These are phyloP conservation scores for Dothideomycetes sp. DNA, from an alignment of 2,329 filamentous ascomycete genomes.

Conservation along the genomic window DNA sequence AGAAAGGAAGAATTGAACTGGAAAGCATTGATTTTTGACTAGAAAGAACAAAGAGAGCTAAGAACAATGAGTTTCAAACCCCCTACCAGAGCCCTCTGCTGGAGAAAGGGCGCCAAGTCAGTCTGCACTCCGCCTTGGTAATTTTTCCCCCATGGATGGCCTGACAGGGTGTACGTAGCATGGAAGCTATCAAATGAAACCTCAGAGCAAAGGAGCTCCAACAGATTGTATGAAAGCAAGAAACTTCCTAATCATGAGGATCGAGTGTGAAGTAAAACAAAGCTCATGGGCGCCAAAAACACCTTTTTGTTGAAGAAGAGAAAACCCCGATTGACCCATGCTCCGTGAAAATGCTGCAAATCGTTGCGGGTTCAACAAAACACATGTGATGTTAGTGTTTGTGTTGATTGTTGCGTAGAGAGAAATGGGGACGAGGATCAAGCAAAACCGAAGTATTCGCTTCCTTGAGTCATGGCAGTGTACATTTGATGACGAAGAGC, in stretches of 20 bases:
- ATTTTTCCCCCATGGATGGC: neutral
- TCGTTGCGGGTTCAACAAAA: neutral
- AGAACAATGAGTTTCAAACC: too few relatives aligned
- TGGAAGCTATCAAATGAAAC: neutral
- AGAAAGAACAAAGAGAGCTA: too few relatives aligned
- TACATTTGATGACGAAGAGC: slow-evolving; percentile 75
- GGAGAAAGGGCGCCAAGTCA: too few relatives aligned
- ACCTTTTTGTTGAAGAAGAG: neutral
- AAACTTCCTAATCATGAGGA: neutral
- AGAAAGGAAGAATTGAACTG: too few relatives aligned
- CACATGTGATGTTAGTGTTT: too few relatives aligned
- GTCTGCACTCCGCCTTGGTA: neutral
- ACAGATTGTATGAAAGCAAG: neutral
- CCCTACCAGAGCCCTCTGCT: too few relatives aligned
- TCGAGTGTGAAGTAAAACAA: neutral
- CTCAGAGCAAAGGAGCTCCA: too few relatives aligned
- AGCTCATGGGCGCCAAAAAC: neutral
- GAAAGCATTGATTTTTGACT: too few relatives aligned
- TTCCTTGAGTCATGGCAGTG: slow-evolving; percentile 95
- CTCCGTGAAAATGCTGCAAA: neutral
- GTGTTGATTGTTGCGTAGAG: too few relatives aligned
- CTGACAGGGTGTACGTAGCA: neutral
- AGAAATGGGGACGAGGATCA: slow-evolving; percentile 41
- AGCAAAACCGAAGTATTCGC: slow-evolving; percentile 95
- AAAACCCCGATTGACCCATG: neutral